Evolutionary conservation across 768 basidiomycete genomes (phyloP).

Genomic region (Boletus huronensis): DNA sequence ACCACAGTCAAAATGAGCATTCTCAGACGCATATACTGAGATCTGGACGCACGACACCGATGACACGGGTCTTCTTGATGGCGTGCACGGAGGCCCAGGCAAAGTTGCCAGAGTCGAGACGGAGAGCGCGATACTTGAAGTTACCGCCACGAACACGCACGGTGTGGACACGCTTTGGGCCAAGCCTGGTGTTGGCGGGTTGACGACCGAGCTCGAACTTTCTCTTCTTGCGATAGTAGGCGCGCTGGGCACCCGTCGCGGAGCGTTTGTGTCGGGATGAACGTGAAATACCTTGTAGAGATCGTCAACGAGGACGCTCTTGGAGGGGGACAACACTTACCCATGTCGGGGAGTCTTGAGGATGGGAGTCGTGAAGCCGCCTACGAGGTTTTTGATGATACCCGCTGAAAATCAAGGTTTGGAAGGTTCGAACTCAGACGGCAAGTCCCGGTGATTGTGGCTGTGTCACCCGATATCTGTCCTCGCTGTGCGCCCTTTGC

Average conservation of each 20-base stretch:
- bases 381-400: conserved; percentile 53
- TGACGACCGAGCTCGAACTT: conserved; percentile 99
- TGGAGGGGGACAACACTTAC: conserved; percentile 46
- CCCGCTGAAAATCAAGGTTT: conserved; percentile 38
- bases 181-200: conserved; percentile 95
- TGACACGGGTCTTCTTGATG: conserved; percentile 94
- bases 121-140: conserved; percentile 91
- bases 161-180: conserved; percentile 90
- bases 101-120: conserved; percentile 96
- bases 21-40: not conserved
- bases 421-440: conserved; percentile 28
- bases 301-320: conserved; percentile 7
- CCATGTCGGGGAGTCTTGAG: conserved; percentile 77
- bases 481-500: conserved; percentile 1
- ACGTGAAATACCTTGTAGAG: conserved; percentile 83
- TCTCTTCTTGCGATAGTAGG: conserved; percentile 99
- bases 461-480: not conserved
- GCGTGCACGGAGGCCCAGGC: conserved; percentile 96
- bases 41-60: conserved; percentile 76
- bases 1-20: conserved; percentile 4
- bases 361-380: conserved; percentile 37
- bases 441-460: conserved; percentile 23
- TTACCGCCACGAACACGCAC: conserved; percentile 97
- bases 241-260: conserved; percentile 85
- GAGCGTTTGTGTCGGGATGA: conserved; percentile 97